Base-by-base conservation (phyloP, 2,329 filamentous ascomycete species). In the Ophiostoma pallidulum region DNA sequence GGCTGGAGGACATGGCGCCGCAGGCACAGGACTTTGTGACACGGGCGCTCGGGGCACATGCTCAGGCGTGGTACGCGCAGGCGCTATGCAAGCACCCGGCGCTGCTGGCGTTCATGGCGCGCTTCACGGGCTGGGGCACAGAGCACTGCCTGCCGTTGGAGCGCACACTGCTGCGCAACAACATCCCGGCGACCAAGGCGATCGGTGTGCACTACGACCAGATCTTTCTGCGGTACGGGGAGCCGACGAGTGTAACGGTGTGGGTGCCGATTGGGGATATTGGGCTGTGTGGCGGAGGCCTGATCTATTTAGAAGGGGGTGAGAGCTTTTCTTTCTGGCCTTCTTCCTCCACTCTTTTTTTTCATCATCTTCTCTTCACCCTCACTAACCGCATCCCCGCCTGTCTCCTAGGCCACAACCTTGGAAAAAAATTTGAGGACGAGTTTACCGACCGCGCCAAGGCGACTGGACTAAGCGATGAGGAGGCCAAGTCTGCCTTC, bases 171-270 rank as follows among this genome's bases (percentile, higher is more conserved):
- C 58, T 80, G 45, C 62, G 76, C 32, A 78, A 78, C 52, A 78
- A 78, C 53, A 73, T 71, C 0, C 76, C 76, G 0, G 68, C 68
- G 0, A 76, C 73, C 41, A 73, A 74, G 52, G 73, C 75, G 0
- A 78, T 78, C 51, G 75, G 75, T 0, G 76, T 80, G 3, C 76
- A 80, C 51, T 79, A 79, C 54, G 75, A 80, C 54, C 74, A 79
- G 60, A 77, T 73, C 19, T 79, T 78, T 54, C 58, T 79, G 41
- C 59, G 74, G 1, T 58, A 77, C 55, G 76, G 75, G 1, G 74
- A 77, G 42, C 68, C 72, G 2, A 75, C 73, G 0, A 69, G 66
- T 26, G 61, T 78, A 1, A 79, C 75, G 4, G 75, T 73, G 0
- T 80, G 75, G 75, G 69, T 78, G 0, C 72, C 75, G 0, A 74